phyloP scores from a whole-genome alignment of 805 yeast genomes.

The Myxozyma vanderwaltii region DNA sequence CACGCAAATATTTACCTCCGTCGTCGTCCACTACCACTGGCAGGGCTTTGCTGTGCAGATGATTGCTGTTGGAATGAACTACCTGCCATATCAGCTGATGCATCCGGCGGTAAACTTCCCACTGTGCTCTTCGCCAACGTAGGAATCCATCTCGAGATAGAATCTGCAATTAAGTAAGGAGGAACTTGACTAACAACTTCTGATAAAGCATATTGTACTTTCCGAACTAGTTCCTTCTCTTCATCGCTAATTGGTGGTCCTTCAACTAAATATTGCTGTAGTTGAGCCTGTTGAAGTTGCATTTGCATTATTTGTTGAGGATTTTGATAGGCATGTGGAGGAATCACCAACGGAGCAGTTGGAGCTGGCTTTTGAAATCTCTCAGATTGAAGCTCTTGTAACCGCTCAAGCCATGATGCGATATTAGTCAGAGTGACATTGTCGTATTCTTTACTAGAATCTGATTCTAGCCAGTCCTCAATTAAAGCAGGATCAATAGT shows the following conservation, averaged over 20 bases:
- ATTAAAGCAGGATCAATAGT: slow-evolving; percentile 27
- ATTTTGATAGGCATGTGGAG: slow-evolving; percentile 31
- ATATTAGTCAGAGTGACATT: slow-evolving; percentile 47
- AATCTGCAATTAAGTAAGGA: slow-evolving; percentile 26
- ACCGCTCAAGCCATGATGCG: slow-evolving; percentile 50
- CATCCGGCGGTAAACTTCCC: slow-evolving; percentile 32
- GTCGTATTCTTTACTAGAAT: slow-evolving; percentile 28
- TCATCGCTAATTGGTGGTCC: slow-evolving; percentile 35
- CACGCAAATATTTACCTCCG: not conserved
- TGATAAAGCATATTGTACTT: slow-evolving; percentile 18
- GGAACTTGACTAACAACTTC: slow-evolving; percentile 21
- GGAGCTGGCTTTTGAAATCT: slow-evolving; percentile 44
- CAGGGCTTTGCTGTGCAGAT: not conserved
- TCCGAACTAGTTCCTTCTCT: slow-evolving; percentile 42
- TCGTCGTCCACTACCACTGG: not conserved
- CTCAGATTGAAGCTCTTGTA: slow-evolving; percentile 54
- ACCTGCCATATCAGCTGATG: slow-evolving; percentile 4
- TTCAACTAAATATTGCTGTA: slow-evolving; percentile 12
- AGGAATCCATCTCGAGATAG: slow-evolving; percentile 29
- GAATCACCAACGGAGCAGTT: slow-evolving; percentile 33
- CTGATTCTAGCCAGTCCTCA: slow-evolving; percentile 20
- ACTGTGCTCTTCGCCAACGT: slow-evolving; percentile 19
- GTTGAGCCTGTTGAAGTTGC: slow-evolving; percentile 35
- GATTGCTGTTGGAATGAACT: not conserved
- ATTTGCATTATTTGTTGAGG: slow-evolving; percentile 25